Conservation (phyloP, 2,329 filamentous ascomycete genomes). For the Epichloe coenophiala region DNA sequence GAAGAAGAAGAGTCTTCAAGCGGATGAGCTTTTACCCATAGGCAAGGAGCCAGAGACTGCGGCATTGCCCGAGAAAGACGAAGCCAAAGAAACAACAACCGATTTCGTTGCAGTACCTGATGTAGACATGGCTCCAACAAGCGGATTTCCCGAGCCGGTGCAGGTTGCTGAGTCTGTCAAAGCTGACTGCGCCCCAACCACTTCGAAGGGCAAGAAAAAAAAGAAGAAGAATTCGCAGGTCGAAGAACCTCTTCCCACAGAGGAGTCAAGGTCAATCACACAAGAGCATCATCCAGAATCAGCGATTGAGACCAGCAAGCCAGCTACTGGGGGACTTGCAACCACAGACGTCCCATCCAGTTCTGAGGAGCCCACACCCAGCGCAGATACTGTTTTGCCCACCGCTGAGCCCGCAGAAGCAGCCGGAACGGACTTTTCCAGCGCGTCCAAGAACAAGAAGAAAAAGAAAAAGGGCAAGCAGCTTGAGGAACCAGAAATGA, state of each 20-base stretch:
- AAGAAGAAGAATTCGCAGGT: slow-evolving; percentile 6
- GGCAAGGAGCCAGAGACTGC: neutral
- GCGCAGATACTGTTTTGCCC: neutral
- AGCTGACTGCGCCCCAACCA: neutral
- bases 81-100: neutral
- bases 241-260: neutral
- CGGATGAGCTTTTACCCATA: slow-evolving; percentile 4
- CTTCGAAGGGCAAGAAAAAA: slow-evolving; percentile 7
- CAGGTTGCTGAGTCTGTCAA: neutral
- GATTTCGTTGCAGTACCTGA: neutral
- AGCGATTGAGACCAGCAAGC: neutral
- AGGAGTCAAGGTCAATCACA: neutral
- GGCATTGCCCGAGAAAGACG: neutral
- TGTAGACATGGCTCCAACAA: neutral
- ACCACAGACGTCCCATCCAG: neutral
- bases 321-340: neutral
- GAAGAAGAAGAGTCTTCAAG: neutral
- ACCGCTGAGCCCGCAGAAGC: neutral
- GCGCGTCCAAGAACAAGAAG: slow-evolving; percentile 5
- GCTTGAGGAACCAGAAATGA: slow-evolving; percentile 1
- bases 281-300: neutral
- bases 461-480: slow-evolving; percentile 14
- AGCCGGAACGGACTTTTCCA: neutral
- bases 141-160: neutral
- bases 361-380: neutral